These are phyloP conservation scores for Carex pumila DNA, from an alignment of 176 grass and related monocot species.

Conservation along the genomic window DNA sequence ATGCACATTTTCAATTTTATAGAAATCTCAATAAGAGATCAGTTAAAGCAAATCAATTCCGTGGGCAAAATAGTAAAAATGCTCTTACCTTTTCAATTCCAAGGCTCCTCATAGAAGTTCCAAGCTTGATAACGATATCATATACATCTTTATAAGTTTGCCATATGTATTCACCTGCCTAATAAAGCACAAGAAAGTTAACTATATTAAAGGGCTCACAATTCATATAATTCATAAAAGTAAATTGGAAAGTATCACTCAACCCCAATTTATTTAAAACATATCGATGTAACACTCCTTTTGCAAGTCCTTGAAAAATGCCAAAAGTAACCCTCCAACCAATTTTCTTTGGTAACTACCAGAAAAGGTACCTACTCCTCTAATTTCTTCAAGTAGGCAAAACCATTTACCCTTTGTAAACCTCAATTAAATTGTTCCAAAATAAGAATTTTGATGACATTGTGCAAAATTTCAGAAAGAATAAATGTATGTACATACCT, in stretches of 20 bases:
- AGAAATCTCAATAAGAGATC: constrained; percentile 5
- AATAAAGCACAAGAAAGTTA: constrained; percentile 5
- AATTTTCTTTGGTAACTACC: background rate
- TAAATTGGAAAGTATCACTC: background rate
- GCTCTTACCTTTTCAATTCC: constrained; percentile 58
- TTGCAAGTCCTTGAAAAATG: background rate
- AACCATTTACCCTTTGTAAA: background rate
- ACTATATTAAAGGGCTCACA: constrained; percentile 2
- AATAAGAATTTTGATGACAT: background rate
- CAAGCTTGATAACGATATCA: constrained; percentile 67
- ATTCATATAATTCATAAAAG: background rate
- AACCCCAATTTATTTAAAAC: background rate
- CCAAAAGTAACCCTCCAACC: background rate
- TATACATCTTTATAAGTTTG: constrained; percentile 76
- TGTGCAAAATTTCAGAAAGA: background rate
- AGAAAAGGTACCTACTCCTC: background rate
- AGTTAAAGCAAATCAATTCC: background rate
- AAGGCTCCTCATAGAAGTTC: constrained; percentile 49
- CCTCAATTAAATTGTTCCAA: background rate
- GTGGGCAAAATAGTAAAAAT: background rate
- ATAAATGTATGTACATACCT: constrained; percentile 27
- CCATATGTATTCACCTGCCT: constrained; percentile 78
- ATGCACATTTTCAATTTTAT: constrained; percentile 13
- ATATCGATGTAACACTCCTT: background rate
- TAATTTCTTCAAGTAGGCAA: background rate